Evolutionary conservation across 1,284 basidiomycete species (phyloP).

Genomic region (Macrocystidia cucumis): DNA sequence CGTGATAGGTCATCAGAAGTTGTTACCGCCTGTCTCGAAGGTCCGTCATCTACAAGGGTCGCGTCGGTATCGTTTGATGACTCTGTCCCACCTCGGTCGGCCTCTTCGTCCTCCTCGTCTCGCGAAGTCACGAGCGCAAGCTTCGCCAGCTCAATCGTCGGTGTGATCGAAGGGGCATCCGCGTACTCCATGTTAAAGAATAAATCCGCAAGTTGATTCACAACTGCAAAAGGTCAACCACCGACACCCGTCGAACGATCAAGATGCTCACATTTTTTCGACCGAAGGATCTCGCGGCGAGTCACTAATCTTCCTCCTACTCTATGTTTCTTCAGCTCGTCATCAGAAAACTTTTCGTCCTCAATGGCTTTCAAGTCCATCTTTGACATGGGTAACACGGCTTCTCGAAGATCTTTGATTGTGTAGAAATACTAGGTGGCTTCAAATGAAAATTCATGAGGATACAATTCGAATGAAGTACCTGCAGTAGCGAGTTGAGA

Average conservation of each 20-base stretch:
- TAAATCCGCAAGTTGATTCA: conserved; percentile 69
- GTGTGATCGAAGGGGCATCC: conserved; percentile 66
- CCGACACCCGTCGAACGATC: conserved; percentile 5
- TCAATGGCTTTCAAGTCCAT: conserved; percentile 48
- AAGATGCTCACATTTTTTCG: conserved; percentile 64
- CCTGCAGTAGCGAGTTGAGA: conserved; percentile 81
- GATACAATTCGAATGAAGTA: conserved; percentile 16
- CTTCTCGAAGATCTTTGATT: conserved; percentile 80
- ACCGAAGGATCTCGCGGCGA: conserved; percentile 71
- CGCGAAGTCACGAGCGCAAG: conserved; percentile 88
- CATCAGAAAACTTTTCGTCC: conserved; percentile 68
- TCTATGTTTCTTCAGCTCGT: conserved; percentile 72
- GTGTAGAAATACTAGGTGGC: conserved; percentile 97
- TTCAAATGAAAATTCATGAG: conserved; percentile 4
- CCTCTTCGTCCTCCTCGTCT: conserved; percentile 82
- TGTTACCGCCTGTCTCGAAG: conserved; percentile 21
- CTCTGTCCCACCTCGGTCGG: conserved; percentile 63
- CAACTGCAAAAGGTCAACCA: conserved; percentile 43
- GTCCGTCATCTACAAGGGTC: conserved; percentile 72
- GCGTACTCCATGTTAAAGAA: conserved; percentile 75
- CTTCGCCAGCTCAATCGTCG: conserved; percentile 82
- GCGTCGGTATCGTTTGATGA: conserved; percentile 81
- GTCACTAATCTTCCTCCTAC: conserved; percentile 85
- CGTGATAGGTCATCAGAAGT: conserved; percentile 23
- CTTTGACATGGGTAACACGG: conserved; percentile 57